These are phyloP conservation scores for Serendipita sp. DNA, from an alignment of 768 basidiomycete genomes.

Conservation along the genomic window DNA sequence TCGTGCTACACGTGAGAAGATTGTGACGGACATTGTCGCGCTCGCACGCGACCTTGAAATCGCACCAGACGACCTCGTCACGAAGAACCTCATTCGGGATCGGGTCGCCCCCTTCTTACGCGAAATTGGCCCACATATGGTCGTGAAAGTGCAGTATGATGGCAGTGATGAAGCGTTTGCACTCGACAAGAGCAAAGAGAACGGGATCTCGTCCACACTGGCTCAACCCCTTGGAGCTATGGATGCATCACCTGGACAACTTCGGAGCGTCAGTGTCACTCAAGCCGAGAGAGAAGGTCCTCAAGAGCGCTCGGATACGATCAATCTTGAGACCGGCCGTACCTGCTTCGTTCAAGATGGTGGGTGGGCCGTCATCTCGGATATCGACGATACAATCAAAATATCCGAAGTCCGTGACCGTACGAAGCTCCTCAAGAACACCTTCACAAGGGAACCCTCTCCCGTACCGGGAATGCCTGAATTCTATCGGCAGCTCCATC, in stretches of 20 bases:
- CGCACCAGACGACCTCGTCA: background rate
- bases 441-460: background rate
- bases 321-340: background rate
- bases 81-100: background rate
- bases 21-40: background rate
- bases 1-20: background rate
- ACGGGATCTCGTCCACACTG: background rate
- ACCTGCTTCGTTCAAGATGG: background rate
- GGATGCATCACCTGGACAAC: background rate
- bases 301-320: background rate
- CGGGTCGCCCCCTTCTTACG: background rate
- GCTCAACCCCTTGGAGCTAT: background rate
- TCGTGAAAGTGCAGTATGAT: background rate
- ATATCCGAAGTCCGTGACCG: background rate
- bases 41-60: background rate
- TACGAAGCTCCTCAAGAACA: background rate
- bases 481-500: background rate
- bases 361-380: background rate
- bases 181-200: too few species aligned
- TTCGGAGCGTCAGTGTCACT: background rate
- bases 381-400: background rate
- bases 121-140: background rate
- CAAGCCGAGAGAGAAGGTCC: background rate
- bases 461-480: background rate
- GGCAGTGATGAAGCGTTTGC: background rate